Evolutionary conservation across 1,139 yeast genomes (phyloP).

Genomic region (Meyerozyma elateridarum): DNA sequence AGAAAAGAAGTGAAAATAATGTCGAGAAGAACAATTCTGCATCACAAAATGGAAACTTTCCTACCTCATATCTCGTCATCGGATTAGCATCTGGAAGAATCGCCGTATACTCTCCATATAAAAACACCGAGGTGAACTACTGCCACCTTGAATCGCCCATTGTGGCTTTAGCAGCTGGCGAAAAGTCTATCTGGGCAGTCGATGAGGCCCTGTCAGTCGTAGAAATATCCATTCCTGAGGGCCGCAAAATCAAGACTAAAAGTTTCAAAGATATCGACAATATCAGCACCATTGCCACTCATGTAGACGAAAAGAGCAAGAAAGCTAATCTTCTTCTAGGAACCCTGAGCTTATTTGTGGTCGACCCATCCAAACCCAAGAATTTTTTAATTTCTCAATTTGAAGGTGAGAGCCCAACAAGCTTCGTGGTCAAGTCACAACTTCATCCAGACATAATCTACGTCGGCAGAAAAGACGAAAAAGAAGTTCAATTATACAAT

Average conservation of each 20-base stretch:
- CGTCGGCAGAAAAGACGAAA: conserved; percentile 7
- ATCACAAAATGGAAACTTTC: not conserved
- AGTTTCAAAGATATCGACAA: conserved; percentile 12
- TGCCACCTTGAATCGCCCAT: conserved; percentile 1
- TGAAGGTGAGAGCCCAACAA: conserved; percentile 4
- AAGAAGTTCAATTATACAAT: conserved; percentile 8
- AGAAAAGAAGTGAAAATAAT: not conserved
- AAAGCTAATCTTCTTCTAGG: conserved; percentile 7
- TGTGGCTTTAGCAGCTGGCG: not conserved
- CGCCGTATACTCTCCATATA: not conserved
- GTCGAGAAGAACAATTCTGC: too few relatives aligned
- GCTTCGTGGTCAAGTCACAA: conserved; percentile 8
- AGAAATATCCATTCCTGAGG: conserved; percentile 16
- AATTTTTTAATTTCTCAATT: conserved; percentile 8
- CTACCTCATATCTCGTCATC: not conserved
- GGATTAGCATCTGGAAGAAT: conserved; percentile 1
- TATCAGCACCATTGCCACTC: conserved; percentile 8
- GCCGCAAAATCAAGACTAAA: conserved; percentile 15
- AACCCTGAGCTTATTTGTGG: conserved; percentile 8
- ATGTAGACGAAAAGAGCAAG: not conserved
- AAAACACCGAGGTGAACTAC: not conserved
- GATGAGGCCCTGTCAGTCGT: conserved; percentile 8
- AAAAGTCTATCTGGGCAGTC: not conserved
- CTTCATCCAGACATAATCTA: conserved; percentile 7
- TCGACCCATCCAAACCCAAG: conserved; percentile 13